Conservation (phyloP, 768 basidiomycete species). For the Pulveroboletus sp. region DNA sequence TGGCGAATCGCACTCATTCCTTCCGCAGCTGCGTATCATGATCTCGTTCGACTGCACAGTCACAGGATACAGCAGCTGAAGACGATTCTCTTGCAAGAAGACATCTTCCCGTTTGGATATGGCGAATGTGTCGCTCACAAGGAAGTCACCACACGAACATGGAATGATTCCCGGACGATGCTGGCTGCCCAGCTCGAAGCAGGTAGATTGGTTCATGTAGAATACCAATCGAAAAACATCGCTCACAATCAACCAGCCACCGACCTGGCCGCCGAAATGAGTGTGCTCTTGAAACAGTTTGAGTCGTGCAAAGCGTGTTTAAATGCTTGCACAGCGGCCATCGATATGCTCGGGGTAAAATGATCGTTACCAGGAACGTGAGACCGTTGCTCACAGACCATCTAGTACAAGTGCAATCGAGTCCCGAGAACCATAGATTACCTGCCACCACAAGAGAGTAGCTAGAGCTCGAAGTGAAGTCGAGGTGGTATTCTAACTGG, state of each 20-base stretch:
- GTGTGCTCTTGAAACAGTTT: conserved; percentile 42
- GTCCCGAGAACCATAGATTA: conserved; percentile 51
- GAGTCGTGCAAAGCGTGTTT: conserved; percentile 48
- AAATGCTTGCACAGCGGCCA: conserved; percentile 60
- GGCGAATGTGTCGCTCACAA: conserved; percentile 55
- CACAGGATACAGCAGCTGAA: conserved; percentile 51
- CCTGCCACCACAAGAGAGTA: conserved; percentile 29
- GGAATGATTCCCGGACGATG: conserved; percentile 49
- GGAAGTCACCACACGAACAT: conserved; percentile 40
- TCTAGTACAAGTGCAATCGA: conserved; percentile 61
- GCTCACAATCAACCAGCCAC: conserved; percentile 41
- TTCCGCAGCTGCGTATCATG: conserved; percentile 59
- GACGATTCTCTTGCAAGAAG: conserved; percentile 50
- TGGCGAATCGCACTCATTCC: conserved; percentile 53
- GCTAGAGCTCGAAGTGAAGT: conserved; percentile 9
- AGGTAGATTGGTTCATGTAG: conserved; percentile 32
- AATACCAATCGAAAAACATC: neutral
- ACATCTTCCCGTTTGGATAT: conserved; percentile 72
- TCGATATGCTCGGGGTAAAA: conserved; percentile 65
- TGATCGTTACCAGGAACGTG: neutral
- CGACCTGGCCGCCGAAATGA: conserved; percentile 68
- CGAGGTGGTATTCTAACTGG: conserved; percentile 6
- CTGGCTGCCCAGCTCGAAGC: conserved; percentile 49
- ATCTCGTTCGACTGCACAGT: conserved; percentile 56
- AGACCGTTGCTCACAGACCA: conserved; percentile 6